phyloP scores from a whole-genome alignment of 768 basidiomycete species.

The Termitomyces sp. region DNA sequence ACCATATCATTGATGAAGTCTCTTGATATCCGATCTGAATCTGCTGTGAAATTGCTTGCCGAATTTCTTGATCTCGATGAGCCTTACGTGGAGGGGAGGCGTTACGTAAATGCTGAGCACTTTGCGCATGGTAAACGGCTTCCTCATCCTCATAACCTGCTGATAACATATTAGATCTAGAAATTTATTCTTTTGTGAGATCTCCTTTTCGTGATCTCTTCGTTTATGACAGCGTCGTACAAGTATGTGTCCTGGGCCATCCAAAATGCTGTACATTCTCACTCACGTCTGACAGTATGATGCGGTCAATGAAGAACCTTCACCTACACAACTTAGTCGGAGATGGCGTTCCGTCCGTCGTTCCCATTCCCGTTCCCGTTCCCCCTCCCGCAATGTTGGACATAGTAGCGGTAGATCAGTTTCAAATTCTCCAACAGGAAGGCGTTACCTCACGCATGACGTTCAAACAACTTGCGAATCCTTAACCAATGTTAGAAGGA shows the following conservation, averaged over 20 bases:
- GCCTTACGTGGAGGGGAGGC: slow-evolving; percentile 47
- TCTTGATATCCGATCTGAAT: slow-evolving; percentile 87
- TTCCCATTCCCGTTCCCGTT: slow-evolving; percentile 16
- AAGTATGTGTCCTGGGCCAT: slow-evolving; percentile 41
- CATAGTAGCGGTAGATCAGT: slow-evolving; percentile 17
- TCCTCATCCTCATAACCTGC: not conserved
- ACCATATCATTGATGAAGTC: slow-evolving; percentile 87
- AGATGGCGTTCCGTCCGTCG: slow-evolving; percentile 17
- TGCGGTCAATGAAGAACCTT: slow-evolving; percentile 33
- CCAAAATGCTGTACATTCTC: slow-evolving; percentile 6
- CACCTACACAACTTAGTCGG: slow-evolving; percentile 23
- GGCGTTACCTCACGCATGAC: slow-evolving; percentile 17
- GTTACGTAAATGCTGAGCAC: slow-evolving; percentile 78
- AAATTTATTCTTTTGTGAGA: slow-evolving; percentile 84
- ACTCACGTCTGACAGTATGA: slow-evolving; percentile 46
- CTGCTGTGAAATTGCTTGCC: slow-evolving; percentile 75
- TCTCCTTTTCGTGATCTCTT: slow-evolving; percentile 85
- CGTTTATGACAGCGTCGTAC: slow-evolving; percentile 74
- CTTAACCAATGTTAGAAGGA: not conserved
- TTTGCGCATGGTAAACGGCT: slow-evolving; percentile 77
- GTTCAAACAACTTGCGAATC: not conserved
- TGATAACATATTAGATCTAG: slow-evolving; percentile 29
- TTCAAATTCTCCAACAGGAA: slow-evolving; percentile 32
- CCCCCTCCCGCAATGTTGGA: slow-evolving; percentile 17
- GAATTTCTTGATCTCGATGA: slow-evolving; percentile 84